phyloP scores from a whole-genome alignment of 2,329 filamentous ascomycete genomes.

The Periconia sp. region DNA sequence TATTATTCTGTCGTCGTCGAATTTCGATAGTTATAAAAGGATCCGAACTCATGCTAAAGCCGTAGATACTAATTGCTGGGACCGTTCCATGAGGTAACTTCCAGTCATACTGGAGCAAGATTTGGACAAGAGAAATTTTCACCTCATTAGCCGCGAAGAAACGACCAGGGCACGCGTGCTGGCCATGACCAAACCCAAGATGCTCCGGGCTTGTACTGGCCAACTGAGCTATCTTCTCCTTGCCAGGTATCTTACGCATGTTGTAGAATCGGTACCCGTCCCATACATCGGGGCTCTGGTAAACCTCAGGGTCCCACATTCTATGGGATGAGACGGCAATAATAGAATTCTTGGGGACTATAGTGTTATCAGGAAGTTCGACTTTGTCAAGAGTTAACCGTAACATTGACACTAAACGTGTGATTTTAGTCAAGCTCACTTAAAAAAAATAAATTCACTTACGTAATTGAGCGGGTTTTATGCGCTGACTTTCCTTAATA shows the following conservation, averaged over 20 bases:
- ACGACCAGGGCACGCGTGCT: conserved; percentile 21
- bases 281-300: conserved; percentile 13
- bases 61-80: neutral
- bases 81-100: conserved; percentile 2
- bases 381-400: conserved; percentile 28
- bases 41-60: no score
- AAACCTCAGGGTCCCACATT: conserved; percentile 9
- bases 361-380: conserved; percentile 32
- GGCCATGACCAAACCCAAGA: conserved; percentile 21
- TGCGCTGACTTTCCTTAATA: conserved; percentile 47
- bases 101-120: conserved; percentile 21
- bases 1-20: no score
- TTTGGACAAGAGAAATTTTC: conserved; percentile 16
- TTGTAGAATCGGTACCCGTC: conserved; percentile 16
- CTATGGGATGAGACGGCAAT: conserved; percentile 10
- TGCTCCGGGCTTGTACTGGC: conserved; percentile 13
- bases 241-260: conserved; percentile 11
- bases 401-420: conserved; percentile 25
- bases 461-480: conserved; percentile 24
- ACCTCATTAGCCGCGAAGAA: conserved; percentile 24
- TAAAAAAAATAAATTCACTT: conserved; percentile 5
- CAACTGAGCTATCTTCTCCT: conserved; percentile 11
- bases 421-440: neutral
- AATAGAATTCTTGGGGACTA: conserved; percentile 22
- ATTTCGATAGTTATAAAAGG: no score